A percentile compares a stretch with the other conserved stretches of the same genome.
phyloP scores from a whole-genome alignment of 352 stramenopile species.

The Plasmopara muralis region DNA sequence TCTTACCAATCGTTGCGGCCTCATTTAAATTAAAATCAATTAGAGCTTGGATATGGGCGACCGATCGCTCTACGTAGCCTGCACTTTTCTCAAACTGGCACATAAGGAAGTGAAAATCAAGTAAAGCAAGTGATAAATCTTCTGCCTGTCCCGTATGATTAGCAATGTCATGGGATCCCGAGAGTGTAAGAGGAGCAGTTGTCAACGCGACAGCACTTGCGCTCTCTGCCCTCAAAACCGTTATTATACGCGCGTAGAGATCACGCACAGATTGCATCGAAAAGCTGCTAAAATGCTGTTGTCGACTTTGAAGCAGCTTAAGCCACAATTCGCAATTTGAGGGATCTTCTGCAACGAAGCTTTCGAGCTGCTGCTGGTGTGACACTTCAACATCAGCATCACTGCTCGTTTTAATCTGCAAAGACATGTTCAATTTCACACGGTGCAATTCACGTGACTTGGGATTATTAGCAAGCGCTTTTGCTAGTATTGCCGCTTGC shows the following conservation, averaged over 20 bases:
- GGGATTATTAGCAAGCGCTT: conserved; percentile 47
- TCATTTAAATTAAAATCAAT: conserved; percentile 40
- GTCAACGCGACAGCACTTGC: conserved; percentile 1
- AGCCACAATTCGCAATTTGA: conserved; percentile 51
- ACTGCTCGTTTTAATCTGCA: conserved; percentile 10
- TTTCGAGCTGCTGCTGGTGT: conserved; percentile 34
- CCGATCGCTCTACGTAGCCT: conserved; percentile 52
- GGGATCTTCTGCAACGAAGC: conserved; percentile 39
- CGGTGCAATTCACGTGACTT: conserved; percentile 33
- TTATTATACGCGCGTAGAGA: conserved; percentile 56
- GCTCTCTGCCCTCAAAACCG: conserved; percentile 36
- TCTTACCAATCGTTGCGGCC: neutral
- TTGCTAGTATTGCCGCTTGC: conserved; percentile 53
- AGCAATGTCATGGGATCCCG: no score
- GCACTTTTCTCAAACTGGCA: conserved; percentile 45
- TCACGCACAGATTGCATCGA: conserved; percentile 61
- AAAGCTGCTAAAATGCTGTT: conserved; percentile 69
- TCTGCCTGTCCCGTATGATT: no score
- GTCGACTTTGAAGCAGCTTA: conserved; percentile 36
- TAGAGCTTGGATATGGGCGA: conserved; percentile 64
- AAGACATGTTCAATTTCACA: conserved; percentile 47
- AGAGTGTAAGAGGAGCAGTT: neutral
- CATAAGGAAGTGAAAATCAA: conserved; percentile 49
- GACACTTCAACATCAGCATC: conserved; percentile 25
- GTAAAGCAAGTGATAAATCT: conserved; percentile 11